Base-by-base conservation (phyloP, 306 rosid species). In the Dalbergia oliveri region DNA sequence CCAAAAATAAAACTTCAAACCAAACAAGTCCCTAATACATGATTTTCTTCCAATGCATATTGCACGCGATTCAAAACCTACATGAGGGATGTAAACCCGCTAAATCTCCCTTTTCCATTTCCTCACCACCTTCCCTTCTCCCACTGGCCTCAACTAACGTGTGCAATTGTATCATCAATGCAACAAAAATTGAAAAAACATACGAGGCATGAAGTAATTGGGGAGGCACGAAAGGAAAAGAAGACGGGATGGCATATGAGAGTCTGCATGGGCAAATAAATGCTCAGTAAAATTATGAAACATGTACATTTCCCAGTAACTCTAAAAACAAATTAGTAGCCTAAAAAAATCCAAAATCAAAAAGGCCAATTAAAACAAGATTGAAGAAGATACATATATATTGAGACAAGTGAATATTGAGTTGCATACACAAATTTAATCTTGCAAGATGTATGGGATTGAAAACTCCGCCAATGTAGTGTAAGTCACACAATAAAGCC, bases 351-450 rank as follows among this genome's bases (percentile, higher is more conserved):
- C 21, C 56, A 64, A 56, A 43, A 8, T 4, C 10, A 35, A 54
- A 78, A 78, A 26, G 31, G 61, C 69, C 83, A 80, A 86, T 77
- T 68, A 45, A 69, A 77, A 80, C 69, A 43, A 56, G 75, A 83
- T 61, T 80, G 85, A 76, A 72, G 76, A 83, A 66, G 86, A 35
- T 33, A 70, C 69, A 80, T 67, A 80, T 67, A 83, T 66, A 77
- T 13, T 72, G 84, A 73, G 73, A 84, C 75, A 57, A 43, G 75
- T 11, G 81, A 83, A 68, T 67, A 68, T 71, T 14, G 69, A 68
- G 45, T 13, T 44, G 14, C 76, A 69, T 64, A 19, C 70, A 33
- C 64, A 49, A 78, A 77, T 19, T 67, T 60, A 72, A 67, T 62
- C 69, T 72, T 74, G 75, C 80, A 49, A 69, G 60, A 14, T 73